phyloP scores from a whole-genome alignment of 2,329 filamentous ascomycete species.

The Talaromyces sp. region DNA sequence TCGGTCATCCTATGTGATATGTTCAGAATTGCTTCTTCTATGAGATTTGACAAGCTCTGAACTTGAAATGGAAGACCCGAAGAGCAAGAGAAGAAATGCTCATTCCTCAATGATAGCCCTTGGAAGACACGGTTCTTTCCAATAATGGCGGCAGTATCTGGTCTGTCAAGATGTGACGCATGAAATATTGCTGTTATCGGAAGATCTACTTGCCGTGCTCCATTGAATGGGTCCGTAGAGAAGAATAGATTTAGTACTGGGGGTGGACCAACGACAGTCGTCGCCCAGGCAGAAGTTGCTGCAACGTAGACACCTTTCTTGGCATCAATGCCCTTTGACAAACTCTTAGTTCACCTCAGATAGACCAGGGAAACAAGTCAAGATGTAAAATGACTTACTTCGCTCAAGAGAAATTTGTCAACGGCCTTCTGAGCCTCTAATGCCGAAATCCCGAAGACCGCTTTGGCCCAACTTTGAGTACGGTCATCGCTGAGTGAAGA shows the following conservation, averaged over 20 bases:
- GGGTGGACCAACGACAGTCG: conserved; percentile 3
- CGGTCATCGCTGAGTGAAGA: conserved; percentile 3
- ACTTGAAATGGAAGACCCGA: not conserved
- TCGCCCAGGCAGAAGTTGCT: conserved; percentile 6
- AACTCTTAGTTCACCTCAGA: not conserved
- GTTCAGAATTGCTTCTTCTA: conserved; percentile 3
- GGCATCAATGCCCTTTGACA: not conserved
- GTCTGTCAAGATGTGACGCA: not conserved
- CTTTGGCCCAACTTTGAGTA: conserved; percentile 6
- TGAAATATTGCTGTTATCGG: conserved; percentile 4
- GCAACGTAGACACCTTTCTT: conserved; percentile 5
- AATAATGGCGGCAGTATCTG: not conserved
- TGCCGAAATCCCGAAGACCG: conserved; percentile 1
- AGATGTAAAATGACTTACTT: not conserved
- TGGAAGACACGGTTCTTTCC: not conserved
- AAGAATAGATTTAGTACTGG: not conserved
- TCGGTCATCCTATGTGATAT: conserved; percentile 4
- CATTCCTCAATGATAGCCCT: not conserved
- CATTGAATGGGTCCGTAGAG: not conserved
- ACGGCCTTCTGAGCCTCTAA: not conserved
- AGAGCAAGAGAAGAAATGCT: conserved; percentile 1
- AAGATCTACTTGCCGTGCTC: not conserved
- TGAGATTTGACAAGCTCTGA: not conserved
- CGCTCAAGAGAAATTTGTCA: not conserved
- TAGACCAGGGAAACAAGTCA: not conserved